These are phyloP conservation scores for Macadamia tetraphylla DNA, from an alignment of 164 flowering plant species.

Conservation along the genomic window DNA sequence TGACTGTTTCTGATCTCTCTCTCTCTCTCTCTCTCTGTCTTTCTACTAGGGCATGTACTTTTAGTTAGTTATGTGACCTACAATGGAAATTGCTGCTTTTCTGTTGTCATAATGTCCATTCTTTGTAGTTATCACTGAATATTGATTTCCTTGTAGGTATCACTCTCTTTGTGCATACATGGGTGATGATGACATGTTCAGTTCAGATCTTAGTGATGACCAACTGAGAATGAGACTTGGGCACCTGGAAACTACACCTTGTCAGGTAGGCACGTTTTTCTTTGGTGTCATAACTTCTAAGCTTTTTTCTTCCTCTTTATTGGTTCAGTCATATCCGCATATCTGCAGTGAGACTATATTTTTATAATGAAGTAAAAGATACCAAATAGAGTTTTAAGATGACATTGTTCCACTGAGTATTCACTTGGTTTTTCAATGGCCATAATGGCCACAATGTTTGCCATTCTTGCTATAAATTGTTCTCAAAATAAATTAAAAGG, in stretches of 20 bases:
- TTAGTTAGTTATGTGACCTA: neutral
- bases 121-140: no score
- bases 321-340: no score
- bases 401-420: no score
- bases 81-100: neutral
- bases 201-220: constrained; percentile 95
- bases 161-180: constrained; percentile 87
- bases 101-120: neutral
- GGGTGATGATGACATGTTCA: constrained; percentile 99
- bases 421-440: no score
- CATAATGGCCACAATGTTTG: no score
- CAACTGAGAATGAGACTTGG: constrained; percentile 82
- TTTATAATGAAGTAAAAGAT: no score
- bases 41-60: no score
- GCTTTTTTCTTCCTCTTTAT: neutral
- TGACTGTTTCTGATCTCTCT: neutral
- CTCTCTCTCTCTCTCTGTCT: no score
- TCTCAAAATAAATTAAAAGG: no score
- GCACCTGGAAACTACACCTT: constrained; percentile 84
- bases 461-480: no score
- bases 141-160: constrained; percentile 45
- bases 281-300: constrained; percentile 1
- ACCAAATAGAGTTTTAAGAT: no score
- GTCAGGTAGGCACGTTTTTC: constrained; percentile 54
- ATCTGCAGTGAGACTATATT: neutral